Evolutionary conservation across 2,329 filamentous ascomycete species (phyloP).

Genomic region (Massarina eburnea): DNA sequence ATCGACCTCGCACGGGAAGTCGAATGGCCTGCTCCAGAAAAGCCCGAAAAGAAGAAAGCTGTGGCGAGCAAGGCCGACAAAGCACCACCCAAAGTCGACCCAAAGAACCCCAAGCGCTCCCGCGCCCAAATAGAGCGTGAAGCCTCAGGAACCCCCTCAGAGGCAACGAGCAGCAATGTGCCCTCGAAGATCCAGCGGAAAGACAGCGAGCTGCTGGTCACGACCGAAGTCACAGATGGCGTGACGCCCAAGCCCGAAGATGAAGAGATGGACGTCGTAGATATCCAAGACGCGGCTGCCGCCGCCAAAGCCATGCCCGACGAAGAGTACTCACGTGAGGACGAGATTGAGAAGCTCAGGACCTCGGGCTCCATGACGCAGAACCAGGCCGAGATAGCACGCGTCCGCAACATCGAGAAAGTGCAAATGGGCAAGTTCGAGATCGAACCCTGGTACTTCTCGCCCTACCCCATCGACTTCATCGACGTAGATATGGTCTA

Average conservation of each 20-base stretch:
- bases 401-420: slow-evolving; percentile 90
- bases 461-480: slow-evolving; percentile 89
- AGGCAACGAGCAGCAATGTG: slow-evolving; percentile 54
- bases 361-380: slow-evolving; percentile 98
- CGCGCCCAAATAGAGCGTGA: slow-evolving; percentile 54
- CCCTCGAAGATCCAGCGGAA: slow-evolving; percentile 52
- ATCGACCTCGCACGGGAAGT: slow-evolving; percentile 90
- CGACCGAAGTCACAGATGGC: slow-evolving; percentile 51
- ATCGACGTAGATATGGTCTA: slow-evolving; percentile 87
- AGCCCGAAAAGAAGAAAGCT: slow-evolving; percentile 80
- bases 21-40: slow-evolving; percentile 93
- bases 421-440: slow-evolving; percentile 93
- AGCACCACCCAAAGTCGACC: slow-evolving; percentile 48
- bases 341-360: slow-evolving; percentile 94
- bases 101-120: slow-evolving; percentile 50
- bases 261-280: slow-evolving; percentile 54
- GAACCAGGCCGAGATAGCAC: slow-evolving; percentile 93
- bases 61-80: slow-evolving; percentile 38
- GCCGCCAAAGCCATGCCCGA: slow-evolving; percentile 55
- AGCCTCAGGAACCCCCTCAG: slow-evolving; percentile 55
- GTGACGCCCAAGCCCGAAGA: slow-evolving; percentile 54
- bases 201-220: slow-evolving; percentile 54
- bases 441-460: slow-evolving; percentile 98
- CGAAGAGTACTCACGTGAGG: slow-evolving; percentile 71
- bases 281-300: slow-evolving; percentile 55